Evolutionary conservation across 2,329 filamentous ascomycete genomes (phyloP), one percentile per base, ranked within the genome.

Genomic region (Podosphaera xanthii): DNA sequence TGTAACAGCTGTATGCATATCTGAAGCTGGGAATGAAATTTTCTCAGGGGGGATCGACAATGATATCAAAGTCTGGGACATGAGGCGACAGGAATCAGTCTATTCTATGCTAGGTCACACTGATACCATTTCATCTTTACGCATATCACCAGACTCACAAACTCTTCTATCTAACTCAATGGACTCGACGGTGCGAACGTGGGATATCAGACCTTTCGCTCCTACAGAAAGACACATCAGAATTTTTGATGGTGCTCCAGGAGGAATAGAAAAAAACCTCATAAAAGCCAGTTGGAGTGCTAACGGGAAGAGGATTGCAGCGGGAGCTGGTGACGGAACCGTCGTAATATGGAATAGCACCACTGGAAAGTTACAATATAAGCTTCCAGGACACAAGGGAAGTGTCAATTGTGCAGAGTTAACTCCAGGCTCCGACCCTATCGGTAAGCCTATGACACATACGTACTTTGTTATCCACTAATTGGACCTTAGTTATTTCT

Each of bases 1-100:
- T 1, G 82, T 98, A 60, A 97, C 92, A 1, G 86, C 91, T 0
- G 81, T 97, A 4, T 87, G 89, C 14, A 76, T 97, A n/a, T 84
- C 90, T 0, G 89, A 95, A 70, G 89, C 91, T 1, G 92, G 92
- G 22, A 95, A 95, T 69, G 92, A 97, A 72, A 81, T 98, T 34
- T 98, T 92, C 71, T 86, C 87, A 5, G 91, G 91, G 54, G 87
- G 90, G 31, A 96, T 98, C 65, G 92, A 97, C 73, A 96, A 97
- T 69, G 89, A 94, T 66, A 94, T 98, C 70, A 88, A 90, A 66
- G 90, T 94, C 30, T 98, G 92, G 91, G 92, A 98, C 71, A 73
- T 97, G 68, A 82, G 92, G 64, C 97, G 95, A 75, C 89, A 94
- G 71, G 80, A 84, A 5, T 80, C 94, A 2, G 82, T 88, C 4